phyloP scores from a whole-genome alignment of 768 basidiomycete genomes.

The Lactifluus echinatus region DNA sequence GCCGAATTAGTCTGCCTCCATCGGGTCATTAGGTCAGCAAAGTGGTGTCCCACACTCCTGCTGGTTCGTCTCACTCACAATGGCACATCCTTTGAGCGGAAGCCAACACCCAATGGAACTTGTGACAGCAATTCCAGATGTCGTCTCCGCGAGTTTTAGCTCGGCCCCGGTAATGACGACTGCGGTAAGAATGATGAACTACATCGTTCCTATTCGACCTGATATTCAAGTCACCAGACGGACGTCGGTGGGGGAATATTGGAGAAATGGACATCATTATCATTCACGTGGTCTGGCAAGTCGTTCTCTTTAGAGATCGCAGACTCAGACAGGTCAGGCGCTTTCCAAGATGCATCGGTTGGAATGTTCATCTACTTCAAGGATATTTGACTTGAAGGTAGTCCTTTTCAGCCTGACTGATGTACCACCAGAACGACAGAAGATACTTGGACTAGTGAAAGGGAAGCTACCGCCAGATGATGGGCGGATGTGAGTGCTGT shows the following conservation, averaged over 20 bases:
- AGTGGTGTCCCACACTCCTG: no score
- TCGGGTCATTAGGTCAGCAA: not conserved
- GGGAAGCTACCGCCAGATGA: conserved; percentile 76
- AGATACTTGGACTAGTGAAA: conserved; percentile 78
- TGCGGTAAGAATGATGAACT: not conserved
- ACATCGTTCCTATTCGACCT: not conserved
- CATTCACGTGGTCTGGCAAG: conserved; percentile 68
- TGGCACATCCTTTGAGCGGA: not conserved
- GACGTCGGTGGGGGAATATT: not conserved
- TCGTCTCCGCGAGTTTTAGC: no score
- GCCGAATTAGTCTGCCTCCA: no score
- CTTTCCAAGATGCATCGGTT: not conserved
- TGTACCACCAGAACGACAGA: conserved; percentile 80
- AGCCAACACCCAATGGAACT: not conserved
- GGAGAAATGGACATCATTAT: conserved; percentile 49
- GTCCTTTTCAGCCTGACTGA: conserved; percentile 57
- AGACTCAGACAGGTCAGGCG: conserved; percentile 62
- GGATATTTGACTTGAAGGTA: conserved; percentile 74
- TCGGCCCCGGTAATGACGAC: not conserved
- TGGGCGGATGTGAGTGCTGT: conserved; percentile 42
- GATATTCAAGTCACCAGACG: not conserved
- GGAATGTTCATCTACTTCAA: conserved; percentile 25
- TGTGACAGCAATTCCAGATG: not conserved
- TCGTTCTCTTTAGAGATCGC: conserved; percentile 56
- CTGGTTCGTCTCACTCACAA: not conserved